phyloP scores from a whole-genome alignment of 176 grass and related monocot genomes.

The Aegilops tauschii region DNA sequence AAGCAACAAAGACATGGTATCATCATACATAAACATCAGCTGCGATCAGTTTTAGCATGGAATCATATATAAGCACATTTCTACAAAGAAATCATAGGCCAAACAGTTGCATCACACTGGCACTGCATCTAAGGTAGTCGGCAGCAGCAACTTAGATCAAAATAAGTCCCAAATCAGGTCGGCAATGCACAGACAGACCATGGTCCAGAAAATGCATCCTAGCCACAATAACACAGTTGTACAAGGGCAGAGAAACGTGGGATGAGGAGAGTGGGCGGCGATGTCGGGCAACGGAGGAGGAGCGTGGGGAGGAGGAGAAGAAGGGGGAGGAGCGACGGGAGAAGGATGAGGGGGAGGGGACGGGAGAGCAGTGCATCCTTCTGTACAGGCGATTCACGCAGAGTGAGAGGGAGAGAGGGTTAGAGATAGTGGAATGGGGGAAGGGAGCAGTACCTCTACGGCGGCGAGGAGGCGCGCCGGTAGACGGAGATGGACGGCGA shows the following conservation, averaged over 20 bases:
- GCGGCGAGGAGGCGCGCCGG: background rate
- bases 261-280: background rate
- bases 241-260: background rate
- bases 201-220: too few species aligned
- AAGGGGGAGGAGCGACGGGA: too few species aligned
- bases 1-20: background rate
- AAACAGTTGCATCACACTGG: background rate
- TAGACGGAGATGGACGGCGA: background rate
- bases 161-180: background rate
- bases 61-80: background rate
- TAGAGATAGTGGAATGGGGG: background rate
- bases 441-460: background rate
- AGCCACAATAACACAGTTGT: background rate
- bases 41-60: too few species aligned
- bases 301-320: too few species aligned
- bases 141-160: background rate
- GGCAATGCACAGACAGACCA: too few species aligned
- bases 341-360: too few species aligned
- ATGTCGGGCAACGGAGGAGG: too few species aligned
- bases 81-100: background rate
- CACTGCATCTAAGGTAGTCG: background rate
- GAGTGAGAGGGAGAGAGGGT: background rate
- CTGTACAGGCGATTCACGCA: background rate
- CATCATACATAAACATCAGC: too few species aligned
- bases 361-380: too few species aligned